phyloP scores from a whole-genome alignment of 768 basidiomycete species.

The Cubamyces sp. region DNA sequence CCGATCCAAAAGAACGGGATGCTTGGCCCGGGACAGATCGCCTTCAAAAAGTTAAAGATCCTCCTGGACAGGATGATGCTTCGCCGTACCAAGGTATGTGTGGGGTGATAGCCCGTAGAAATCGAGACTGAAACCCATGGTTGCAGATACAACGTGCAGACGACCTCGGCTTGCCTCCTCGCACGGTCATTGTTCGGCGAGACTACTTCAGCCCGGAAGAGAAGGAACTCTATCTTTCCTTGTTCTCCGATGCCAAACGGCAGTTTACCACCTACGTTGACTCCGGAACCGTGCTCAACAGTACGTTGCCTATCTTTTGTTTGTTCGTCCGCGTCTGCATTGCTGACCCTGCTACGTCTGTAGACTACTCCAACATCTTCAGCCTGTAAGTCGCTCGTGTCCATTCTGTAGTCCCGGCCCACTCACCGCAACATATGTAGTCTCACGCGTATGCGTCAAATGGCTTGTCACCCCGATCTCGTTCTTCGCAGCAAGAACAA shows the following conservation, averaged over 20 bases:
- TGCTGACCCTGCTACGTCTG: background rate
- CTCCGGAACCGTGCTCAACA: conserved; percentile 89
- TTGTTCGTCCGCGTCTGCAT: background rate
- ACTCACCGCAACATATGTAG: conserved; percentile 39
- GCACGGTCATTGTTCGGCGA: conserved; percentile 83
- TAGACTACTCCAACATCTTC: conserved; percentile 91
- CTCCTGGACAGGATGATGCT: conserved; percentile 96
- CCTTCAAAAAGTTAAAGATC: conserved; percentile 91
- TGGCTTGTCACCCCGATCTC: conserved; percentile 94
- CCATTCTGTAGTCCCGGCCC: background rate
- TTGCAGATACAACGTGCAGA: conserved; percentile 89
- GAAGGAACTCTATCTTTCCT: conserved; percentile 89
- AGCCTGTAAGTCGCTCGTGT: conserved; percentile 57
- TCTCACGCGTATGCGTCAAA: conserved; percentile 94
- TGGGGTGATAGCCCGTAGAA: background rate
- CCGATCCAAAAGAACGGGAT: conserved; percentile 95
- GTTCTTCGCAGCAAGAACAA: conserved; percentile 88
- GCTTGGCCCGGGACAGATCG: conserved; percentile 72
- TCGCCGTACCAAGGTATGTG: conserved; percentile 75
- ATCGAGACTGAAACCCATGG: conserved; percentile 15
- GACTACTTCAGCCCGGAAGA: conserved; percentile 98
- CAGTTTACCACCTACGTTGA: conserved; percentile 91
- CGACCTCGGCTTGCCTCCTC: conserved; percentile 92
- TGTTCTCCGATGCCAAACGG: conserved; percentile 92
- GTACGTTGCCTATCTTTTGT: conserved; percentile 50